Percentiles rank a stretch among this genome's conserved stretches.
phyloP scores from a whole-genome alignment of 2,329 filamentous ascomycete genomes.

The Diplodia intermedia region DNA sequence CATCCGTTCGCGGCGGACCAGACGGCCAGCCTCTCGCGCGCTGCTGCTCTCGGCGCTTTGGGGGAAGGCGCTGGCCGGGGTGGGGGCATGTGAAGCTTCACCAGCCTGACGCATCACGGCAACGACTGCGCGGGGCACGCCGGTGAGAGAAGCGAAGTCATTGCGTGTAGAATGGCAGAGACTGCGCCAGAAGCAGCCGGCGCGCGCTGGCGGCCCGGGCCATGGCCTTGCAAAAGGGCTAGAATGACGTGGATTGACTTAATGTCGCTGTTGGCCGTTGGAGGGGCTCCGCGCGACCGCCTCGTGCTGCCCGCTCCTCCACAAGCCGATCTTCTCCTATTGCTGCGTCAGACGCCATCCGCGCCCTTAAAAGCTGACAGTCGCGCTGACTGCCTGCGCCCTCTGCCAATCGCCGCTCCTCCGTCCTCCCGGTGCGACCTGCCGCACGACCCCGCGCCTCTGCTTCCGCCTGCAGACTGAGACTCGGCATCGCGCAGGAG shows the following conservation, averaged over 20 bases:
- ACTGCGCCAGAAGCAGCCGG: slow-evolving; percentile 22
- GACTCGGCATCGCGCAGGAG: not conserved
- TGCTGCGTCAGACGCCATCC: slow-evolving; percentile 11
- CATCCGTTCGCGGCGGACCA: slow-evolving; percentile 9
- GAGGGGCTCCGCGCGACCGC: slow-evolving; percentile 9
- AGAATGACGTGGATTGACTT: slow-evolving; percentile 25
- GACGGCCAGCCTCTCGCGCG: not conserved
- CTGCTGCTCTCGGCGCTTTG: slow-evolving; percentile 2
- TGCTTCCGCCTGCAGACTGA: not conserved
- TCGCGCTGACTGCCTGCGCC: not conserved
- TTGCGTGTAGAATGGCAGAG: slow-evolving; percentile 13
- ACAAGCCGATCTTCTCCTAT: slow-evolving; percentile 25
- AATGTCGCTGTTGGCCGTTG: slow-evolving; percentile 8
- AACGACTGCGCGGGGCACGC: slow-evolving; percentile 9
- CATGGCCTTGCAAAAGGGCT: not conserved
- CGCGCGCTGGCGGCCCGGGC: slow-evolving; percentile 14
- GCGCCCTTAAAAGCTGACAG: slow-evolving; percentile 18
- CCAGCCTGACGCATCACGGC: not conserved
- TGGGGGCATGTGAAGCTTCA: slow-evolving; percentile 14
- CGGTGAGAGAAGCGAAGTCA: not conserved
- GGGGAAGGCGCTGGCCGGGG: not conserved
- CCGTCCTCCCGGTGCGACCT: not conserved
- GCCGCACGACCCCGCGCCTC: not conserved
- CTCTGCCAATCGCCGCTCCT: slow-evolving; percentile 11
- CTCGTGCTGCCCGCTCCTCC: slow-evolving; percentile 12